These are phyloP conservation scores for Tephrocybe sp. DNA, from an alignment of 768 basidiomycete genomes.

Conservation along the genomic window DNA sequence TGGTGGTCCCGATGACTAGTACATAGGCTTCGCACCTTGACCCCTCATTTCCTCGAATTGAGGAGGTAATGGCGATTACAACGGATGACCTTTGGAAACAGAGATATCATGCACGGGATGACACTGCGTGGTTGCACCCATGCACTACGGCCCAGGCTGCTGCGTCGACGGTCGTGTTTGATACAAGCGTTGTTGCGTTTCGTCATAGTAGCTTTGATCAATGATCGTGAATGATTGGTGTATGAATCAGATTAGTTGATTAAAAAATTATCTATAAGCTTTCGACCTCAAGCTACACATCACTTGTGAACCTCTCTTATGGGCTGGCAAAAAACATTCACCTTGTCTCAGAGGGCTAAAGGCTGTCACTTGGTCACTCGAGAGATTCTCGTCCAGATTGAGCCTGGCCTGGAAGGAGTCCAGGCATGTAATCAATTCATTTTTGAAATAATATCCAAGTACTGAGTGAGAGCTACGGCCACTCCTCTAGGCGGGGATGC, in stretches of 20 bases:
- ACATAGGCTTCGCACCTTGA: neutral
- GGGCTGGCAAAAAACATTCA: conserved; percentile 91
- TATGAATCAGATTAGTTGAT: too few species aligned
- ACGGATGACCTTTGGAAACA: too few species aligned
- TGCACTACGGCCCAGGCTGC: too few species aligned
- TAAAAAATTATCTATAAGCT: too few species aligned
- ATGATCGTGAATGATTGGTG: too few species aligned
- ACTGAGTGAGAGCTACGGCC: neutral
- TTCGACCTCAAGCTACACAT: too few species aligned
- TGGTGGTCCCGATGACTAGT: conserved; percentile 22
- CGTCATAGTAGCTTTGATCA: too few species aligned
- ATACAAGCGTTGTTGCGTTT: too few species aligned
- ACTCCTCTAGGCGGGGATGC: conserved; percentile 66
- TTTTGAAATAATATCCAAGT: neutral
- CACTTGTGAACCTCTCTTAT: conserved; percentile 37
- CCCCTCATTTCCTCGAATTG: neutral
- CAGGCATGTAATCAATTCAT: conserved; percentile 38
- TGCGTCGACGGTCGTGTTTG: too few species aligned
- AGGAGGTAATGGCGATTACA: neutral
- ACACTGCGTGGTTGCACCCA: too few species aligned
- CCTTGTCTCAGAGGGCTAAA: conserved; percentile 46
- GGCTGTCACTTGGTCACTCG: conserved; percentile 87
- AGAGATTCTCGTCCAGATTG: conserved; percentile 65
- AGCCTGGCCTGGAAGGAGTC: conserved; percentile 63
- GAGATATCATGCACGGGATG: too few species aligned